phyloP scores from a whole-genome alignment of 2,329 filamentous ascomycete genomes.

The Cytospora paraplurivora region DNA sequence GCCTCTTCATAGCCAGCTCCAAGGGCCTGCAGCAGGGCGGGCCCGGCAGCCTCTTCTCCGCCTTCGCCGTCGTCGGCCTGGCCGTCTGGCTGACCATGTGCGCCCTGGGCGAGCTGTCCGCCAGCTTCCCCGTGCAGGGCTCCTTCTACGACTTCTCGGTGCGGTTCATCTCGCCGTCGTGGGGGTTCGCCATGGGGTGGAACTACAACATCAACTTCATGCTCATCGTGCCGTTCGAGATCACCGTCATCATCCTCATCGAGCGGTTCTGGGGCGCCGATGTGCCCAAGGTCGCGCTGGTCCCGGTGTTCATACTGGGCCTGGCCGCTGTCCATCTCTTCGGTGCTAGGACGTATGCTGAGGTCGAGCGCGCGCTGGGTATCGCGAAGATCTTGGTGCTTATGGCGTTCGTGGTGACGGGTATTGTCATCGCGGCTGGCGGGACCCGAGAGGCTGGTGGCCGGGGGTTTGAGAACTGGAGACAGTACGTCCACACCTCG shows the following conservation, averaged over 20 bases:
- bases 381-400: slow-evolving; percentile 54
- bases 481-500: slow-evolving; percentile 6
- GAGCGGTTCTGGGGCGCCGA: slow-evolving; percentile 37
- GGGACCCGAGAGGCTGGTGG: slow-evolving; percentile 37
- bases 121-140: slow-evolving; percentile 39
- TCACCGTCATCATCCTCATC: slow-evolving; percentile 40
- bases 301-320: slow-evolving; percentile 41
- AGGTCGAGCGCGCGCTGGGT: slow-evolving; percentile 55
- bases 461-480: slow-evolving; percentile 21
- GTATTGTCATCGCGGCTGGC: slow-evolving; percentile 53
- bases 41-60: slow-evolving; percentile 37
- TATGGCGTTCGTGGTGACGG: slow-evolving; percentile 59
- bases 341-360: slow-evolving; percentile 49
- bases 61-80: slow-evolving; percentile 38
- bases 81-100: slow-evolving; percentile 39
- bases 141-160: slow-evolving; percentile 45
- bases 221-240: slow-evolving; percentile 42
- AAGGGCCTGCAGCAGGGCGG: slow-evolving; percentile 38
- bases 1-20: slow-evolving; percentile 40
- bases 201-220: slow-evolving; percentile 43
- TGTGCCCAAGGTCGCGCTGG: slow-evolving; percentile 37
- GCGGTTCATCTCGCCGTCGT: slow-evolving; percentile 41
- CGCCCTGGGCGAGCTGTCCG: slow-evolving; percentile 37
- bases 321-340: slow-evolving; percentile 44
- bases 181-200: slow-evolving; percentile 46